Percentiles rank a stretch among this genome's conserved stretches.
Conservation (phyloP, 257 asterid species). For the Anisodus acutangulus region DNA sequence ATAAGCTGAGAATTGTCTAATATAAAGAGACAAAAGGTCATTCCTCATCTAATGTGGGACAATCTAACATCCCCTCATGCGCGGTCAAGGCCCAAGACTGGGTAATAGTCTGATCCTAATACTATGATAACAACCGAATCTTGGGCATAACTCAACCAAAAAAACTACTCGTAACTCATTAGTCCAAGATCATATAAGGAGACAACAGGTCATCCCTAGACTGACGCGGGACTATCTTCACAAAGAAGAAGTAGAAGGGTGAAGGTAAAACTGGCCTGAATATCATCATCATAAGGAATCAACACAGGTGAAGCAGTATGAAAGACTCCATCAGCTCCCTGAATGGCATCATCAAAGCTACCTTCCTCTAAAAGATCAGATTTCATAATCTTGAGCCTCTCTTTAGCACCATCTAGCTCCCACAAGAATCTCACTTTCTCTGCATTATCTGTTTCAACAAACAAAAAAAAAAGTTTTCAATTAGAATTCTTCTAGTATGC, state of each 20-base stretch:
- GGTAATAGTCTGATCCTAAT: not conserved
- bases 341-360: conserved; percentile 81
- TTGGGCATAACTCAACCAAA: not conserved
- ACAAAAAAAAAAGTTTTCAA: not conserved
- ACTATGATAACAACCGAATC: not conserved
- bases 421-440: conserved; percentile 66
- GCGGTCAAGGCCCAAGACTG: not conserved
- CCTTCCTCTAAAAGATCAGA: conserved; percentile 78
- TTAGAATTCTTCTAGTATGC: not conserved
- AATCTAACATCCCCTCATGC: not conserved
- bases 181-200: not conserved
- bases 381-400: conserved; percentile 74
- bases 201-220: not conserved
- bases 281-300: conserved; percentile 57
- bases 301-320: conserved; percentile 92
- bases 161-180: not conserved
- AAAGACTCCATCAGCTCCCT: conserved; percentile 87
- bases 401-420: conserved; percentile 87
- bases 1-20: not conserved
- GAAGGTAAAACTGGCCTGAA: conserved; percentile 54
- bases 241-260: not conserved
- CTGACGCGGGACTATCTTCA: not conserved
- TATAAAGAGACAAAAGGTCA: not conserved
- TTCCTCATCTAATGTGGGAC: not conserved
- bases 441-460: conserved; percentile 49